phyloP scores from a whole-genome alignment of 2,329 filamentous ascomycete genomes.

The Hymenoscyphus fraxineus region DNA sequence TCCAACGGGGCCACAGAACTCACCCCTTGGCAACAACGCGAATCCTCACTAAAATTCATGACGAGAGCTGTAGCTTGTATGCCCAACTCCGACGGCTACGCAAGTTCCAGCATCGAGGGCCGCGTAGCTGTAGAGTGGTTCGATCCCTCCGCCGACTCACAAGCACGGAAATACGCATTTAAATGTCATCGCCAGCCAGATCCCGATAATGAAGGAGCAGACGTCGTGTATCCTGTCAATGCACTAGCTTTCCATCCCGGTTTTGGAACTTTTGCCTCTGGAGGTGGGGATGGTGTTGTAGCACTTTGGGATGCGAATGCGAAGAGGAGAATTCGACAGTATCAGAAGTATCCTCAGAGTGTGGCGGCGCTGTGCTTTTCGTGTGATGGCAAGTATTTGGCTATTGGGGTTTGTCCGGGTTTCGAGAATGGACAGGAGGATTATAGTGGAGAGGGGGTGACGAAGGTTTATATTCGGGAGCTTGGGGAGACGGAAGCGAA shows the following conservation, averaged over 20 bases:
- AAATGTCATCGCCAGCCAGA: slow-evolving; percentile 88
- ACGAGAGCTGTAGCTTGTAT: slow-evolving; percentile 91
- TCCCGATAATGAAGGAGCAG: slow-evolving; percentile 53
- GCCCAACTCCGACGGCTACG: slow-evolving; percentile 94
- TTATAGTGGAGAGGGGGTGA: slow-evolving; percentile 65
- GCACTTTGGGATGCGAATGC: slow-evolving; percentile 69
- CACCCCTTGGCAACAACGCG: slow-evolving; percentile 86
- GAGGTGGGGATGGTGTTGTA: slow-evolving; percentile 68
- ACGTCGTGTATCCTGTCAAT: slow-evolving; percentile 71
- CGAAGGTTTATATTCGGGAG: slow-evolving; percentile 78
- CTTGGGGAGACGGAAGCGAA: slow-evolving; percentile 78
- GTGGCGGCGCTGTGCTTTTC: slow-evolving; percentile 62
- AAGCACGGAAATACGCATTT: slow-evolving; percentile 95
- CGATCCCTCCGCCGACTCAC: slow-evolving; percentile 79
- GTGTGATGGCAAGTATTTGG: slow-evolving; percentile 60
- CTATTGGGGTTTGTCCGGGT: slow-evolving; percentile 63
- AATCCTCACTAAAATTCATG: slow-evolving; percentile 94
- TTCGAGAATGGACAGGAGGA: slow-evolving; percentile 74
- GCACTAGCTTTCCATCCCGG: slow-evolving; percentile 66
- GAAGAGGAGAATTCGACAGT: slow-evolving; percentile 67
- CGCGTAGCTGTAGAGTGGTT: slow-evolving; percentile 98
- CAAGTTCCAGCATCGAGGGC: slow-evolving; percentile 88
- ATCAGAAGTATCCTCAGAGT: slow-evolving; percentile 61
- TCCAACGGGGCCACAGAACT: slow-evolving; percentile 46
- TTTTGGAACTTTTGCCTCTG: slow-evolving; percentile 63